Conservation (phyloP, 1,284 basidiomycete genomes). For the Trametes polyzona region DNA sequence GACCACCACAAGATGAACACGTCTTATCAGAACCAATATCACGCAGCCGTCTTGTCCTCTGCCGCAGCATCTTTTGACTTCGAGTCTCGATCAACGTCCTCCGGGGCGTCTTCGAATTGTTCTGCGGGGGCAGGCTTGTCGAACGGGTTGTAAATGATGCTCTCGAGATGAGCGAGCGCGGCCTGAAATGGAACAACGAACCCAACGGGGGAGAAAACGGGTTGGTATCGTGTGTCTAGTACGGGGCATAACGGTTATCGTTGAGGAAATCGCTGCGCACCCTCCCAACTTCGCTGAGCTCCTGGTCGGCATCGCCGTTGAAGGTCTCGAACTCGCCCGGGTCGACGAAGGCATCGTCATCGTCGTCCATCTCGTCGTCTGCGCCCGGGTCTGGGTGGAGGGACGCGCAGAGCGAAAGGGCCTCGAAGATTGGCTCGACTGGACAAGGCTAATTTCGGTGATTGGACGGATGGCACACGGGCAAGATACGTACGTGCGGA, state of each 20-base stretch:
- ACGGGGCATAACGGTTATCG: conserved; percentile 82
- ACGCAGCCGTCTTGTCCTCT: neutral
- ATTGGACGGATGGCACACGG: neutral
- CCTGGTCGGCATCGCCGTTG: conserved; percentile 62
- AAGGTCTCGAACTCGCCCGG: conserved; percentile 62
- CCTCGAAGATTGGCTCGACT: conserved; percentile 90
- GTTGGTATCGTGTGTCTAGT: conserved; percentile 59
- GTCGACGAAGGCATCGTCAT: conserved; percentile 66
- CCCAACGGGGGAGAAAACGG: conserved; percentile 28
- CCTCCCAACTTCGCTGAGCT: conserved; percentile 86
- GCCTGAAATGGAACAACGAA: conserved; percentile 50
- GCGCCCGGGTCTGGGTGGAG: conserved; percentile 81
- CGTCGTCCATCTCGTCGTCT: conserved; percentile 41
- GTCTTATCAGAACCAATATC: neutral
- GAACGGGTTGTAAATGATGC: conserved; percentile 66
- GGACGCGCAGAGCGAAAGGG: conserved; percentile 87
- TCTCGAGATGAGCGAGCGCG: conserved; percentile 75
- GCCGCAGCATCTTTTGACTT: neutral
- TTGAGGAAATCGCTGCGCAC: conserved; percentile 91
- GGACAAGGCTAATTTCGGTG: conserved; percentile 11
- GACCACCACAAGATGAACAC: neutral
- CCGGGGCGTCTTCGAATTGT: conserved; percentile 29
- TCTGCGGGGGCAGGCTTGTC: conserved; percentile 27
- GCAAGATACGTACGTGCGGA: conserved; percentile 57
- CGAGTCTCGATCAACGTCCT: neutral